Evolutionary conservation across 1,284 basidiomycete species (phyloP).

Genomic region (Apiotrichum akiyoshidainum): DNA sequence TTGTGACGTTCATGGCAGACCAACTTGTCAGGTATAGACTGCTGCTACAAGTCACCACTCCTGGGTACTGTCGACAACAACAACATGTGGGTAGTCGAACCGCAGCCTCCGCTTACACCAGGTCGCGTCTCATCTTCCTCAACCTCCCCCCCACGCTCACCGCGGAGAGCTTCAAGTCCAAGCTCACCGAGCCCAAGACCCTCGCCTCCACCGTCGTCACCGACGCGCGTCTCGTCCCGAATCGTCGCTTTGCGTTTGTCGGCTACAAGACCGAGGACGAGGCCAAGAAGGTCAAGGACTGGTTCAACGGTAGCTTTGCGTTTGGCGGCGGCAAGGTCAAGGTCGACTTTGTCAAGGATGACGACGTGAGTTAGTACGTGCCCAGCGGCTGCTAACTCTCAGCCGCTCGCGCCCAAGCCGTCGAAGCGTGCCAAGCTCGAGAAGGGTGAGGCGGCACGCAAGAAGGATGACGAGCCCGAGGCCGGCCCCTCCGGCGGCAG

Average conservation of each 20-base stretch:
- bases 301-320: conserved; percentile 79
- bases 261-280: conserved; percentile 81
- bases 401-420: conserved; percentile 30
- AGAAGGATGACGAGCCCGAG: conserved; percentile 11
- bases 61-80: background rate
- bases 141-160: conserved; percentile 69
- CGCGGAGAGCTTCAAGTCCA: conserved; percentile 60
- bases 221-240: conserved; percentile 78
- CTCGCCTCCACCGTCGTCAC: conserved; percentile 59
- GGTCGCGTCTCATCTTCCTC: conserved; percentile 87
- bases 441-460: conserved; percentile 3
- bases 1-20: background rate
- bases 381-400: conserved; percentile 2
- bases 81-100: conserved; percentile 9
- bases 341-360: conserved; percentile 71
- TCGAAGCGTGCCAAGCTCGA: conserved; percentile 24
- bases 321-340: conserved; percentile 70
- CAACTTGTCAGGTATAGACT: too few species aligned
- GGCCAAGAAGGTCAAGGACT: conserved; percentile 70
- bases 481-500: conserved; percentile 53
- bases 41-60: background rate
- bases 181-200: conserved; percentile 46
- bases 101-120: conserved; percentile 13
- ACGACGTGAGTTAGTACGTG: conserved; percentile 62
- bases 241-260: conserved; percentile 86